Evolutionary conservation across 2,329 filamentous ascomycete genomes (phyloP).

Genomic region (Penicillium sp.): DNA sequence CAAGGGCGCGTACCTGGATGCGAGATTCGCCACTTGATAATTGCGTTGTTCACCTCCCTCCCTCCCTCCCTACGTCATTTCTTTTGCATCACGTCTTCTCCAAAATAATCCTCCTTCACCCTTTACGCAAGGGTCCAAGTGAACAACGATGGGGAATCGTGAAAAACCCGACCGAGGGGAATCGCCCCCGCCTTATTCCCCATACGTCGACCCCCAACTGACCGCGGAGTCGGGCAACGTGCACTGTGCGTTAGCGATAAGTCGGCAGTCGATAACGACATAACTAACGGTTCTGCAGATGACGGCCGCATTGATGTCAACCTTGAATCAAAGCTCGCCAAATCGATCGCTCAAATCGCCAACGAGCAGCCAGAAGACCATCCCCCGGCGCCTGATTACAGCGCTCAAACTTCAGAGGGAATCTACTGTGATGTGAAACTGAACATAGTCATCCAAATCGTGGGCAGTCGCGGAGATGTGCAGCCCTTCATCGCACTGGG

Average conservation of each 20-base stretch:
- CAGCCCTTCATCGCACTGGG: slow-evolving; percentile 61
- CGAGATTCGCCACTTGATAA: background rate
- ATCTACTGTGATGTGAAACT: slow-evolving; percentile 28
- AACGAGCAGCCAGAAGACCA: slow-evolving; percentile 19
- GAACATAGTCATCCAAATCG: slow-evolving; percentile 57
- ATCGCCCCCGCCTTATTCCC: slow-evolving; percentile 9
- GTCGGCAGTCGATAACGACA: background rate
- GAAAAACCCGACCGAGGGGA: background rate
- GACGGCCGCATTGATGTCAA: slow-evolving; percentile 26
- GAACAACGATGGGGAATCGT: slow-evolving; percentile 7
- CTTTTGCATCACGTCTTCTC: background rate
- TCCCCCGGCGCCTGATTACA: slow-evolving; percentile 19
- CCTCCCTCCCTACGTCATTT: background rate
- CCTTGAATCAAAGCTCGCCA: slow-evolving; percentile 24
- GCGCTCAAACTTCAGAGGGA: background rate
- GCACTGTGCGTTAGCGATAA: slow-evolving; percentile 5
- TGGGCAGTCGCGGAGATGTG: slow-evolving; percentile 57
- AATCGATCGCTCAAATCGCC: slow-evolving; percentile 22
- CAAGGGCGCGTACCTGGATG: background rate
- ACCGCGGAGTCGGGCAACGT: slow-evolving; percentile 14
- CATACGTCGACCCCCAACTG: slow-evolving; percentile 13
- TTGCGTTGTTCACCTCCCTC: background rate
- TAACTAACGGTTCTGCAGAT: slow-evolving; percentile 2
- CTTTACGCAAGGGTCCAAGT: background rate
- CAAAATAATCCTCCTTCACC: background rate